These are phyloP conservation scores for Phytophthora colocasiae DNA, from an alignment of 352 stramenopile species.

Conservation along the genomic window DNA sequence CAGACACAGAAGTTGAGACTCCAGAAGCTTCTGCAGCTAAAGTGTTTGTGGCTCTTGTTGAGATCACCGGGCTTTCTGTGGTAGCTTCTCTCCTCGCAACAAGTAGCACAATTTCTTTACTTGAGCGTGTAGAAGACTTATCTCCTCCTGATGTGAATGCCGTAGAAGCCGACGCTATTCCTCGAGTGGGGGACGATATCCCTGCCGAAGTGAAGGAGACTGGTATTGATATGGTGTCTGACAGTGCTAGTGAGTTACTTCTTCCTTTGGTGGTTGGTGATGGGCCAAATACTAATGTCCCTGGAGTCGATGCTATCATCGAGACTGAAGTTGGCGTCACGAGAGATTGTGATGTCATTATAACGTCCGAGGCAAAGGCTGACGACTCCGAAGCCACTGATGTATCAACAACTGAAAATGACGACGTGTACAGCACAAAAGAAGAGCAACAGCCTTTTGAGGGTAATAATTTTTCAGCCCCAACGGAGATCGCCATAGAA, in stretches of 20 bases:
- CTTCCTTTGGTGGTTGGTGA: not conserved
- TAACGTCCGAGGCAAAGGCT: not conserved
- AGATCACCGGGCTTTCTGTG: slow-evolving; percentile 9
- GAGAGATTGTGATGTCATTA: not conserved
- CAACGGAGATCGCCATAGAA: not conserved
- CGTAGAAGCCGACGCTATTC: not conserved
- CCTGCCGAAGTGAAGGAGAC: not conserved
- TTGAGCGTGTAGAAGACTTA: slow-evolving; percentile 4
- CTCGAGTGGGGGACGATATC: not conserved
- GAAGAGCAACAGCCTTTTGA: not conserved
- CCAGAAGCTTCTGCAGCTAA: slow-evolving; percentile 13
- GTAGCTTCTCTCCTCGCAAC: not conserved
- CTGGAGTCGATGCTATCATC: not conserved
- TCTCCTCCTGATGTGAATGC: not conserved
- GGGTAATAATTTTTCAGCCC: not conserved
- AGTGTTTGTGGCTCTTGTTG: slow-evolving; percentile 16
- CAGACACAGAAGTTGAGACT: not conserved
- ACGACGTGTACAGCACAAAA: not conserved
- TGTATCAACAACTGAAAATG: not conserved
- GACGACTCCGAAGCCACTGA: not conserved
- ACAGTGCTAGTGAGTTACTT: not conserved
- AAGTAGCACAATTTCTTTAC: not conserved
- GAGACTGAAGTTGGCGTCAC: not conserved
- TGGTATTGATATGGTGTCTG: not conserved
- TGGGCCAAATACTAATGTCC: not conserved